Evolutionary conservation across 1,284 basidiomycete species (phyloP).

Genomic region (Earliella scabrosa): DNA sequence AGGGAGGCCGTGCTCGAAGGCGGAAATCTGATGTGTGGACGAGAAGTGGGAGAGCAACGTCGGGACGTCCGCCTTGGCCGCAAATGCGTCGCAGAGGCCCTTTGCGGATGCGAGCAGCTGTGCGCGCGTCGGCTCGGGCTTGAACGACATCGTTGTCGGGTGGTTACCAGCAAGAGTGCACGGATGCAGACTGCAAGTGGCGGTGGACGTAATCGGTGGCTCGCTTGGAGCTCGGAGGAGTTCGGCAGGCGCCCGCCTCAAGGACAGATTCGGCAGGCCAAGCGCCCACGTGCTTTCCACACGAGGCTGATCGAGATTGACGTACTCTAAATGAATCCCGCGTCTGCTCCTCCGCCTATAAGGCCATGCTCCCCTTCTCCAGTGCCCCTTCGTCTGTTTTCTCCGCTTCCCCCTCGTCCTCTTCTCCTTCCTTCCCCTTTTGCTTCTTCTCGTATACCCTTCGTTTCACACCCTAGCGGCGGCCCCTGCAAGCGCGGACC

Average conservation of each 20-base stretch:
- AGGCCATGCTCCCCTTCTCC: constrained; percentile 5
- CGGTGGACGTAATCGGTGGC: constrained; percentile 51
- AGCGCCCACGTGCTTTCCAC: constrained; percentile 6
- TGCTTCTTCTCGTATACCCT: background rate
- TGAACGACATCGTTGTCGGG: background rate
- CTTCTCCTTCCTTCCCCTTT: background rate
- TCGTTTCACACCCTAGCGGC: background rate
- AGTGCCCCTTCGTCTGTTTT: background rate
- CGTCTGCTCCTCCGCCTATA: constrained; percentile 3
- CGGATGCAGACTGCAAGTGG: background rate
- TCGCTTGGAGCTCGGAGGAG: too few species aligned
- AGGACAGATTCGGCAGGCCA: too few species aligned
- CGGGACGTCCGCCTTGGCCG: constrained; percentile 45
- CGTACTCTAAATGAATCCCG: constrained; percentile 23
- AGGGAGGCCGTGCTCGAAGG: constrained; percentile 60
- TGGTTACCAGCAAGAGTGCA: too few species aligned
- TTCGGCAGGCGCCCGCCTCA: too few species aligned
- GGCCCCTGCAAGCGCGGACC: background rate
- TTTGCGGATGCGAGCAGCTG: constrained; percentile 49
- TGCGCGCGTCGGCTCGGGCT: constrained; percentile 18
- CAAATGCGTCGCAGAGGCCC: constrained; percentile 57
- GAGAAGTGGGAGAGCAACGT: constrained; percentile 58
- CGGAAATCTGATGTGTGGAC: constrained; percentile 44
- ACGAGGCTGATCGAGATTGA: constrained; percentile 24
- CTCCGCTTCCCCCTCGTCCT: constrained; percentile 10